Conservation (phyloP, 2,329 filamentous ascomycete species). For the Furcasterigmium furcatum region DNA sequence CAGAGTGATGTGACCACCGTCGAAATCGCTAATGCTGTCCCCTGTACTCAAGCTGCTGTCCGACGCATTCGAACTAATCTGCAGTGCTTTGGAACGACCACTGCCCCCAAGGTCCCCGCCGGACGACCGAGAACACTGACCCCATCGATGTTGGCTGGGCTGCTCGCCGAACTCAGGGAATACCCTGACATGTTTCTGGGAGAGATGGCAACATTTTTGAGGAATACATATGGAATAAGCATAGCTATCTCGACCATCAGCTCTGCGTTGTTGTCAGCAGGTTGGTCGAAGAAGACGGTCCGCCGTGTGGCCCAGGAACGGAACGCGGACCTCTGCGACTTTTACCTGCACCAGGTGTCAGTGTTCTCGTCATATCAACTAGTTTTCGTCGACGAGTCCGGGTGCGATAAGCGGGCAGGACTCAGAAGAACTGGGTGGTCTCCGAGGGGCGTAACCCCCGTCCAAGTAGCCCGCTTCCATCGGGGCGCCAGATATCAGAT, state of each 20-base stretch:
- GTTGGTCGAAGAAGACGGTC: constrained; percentile 25
- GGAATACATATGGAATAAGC: neutral
- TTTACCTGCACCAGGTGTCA: constrained; percentile 27
- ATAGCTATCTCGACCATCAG: neutral
- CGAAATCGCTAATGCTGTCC: neutral
- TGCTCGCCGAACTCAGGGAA: neutral
- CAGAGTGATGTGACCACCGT: neutral
- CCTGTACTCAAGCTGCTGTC: neutral
- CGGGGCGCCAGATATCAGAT: constrained; percentile 17
- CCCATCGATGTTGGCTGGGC: neutral
- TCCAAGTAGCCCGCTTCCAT: constrained; percentile 16
- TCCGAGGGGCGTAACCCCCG: constrained; percentile 19
- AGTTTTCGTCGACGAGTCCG: constrained; percentile 30
- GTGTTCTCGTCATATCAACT: constrained; percentile 25
- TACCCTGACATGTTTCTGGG: neutral
- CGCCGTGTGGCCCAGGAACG: constrained; percentile 24
- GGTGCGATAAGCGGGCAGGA: constrained; percentile 26
- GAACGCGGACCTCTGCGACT: constrained; percentile 26
- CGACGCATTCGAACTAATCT: neutral
- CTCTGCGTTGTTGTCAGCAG: neutral
- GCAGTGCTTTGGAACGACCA: neutral
- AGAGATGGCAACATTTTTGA: neutral
- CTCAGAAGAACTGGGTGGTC: constrained; percentile 29
- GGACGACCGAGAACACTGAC: neutral
- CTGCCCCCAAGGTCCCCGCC: neutral